Evolutionary conservation across 257 asterid genomes (phyloP).

Genomic region (Euphrasia confusa): DNA sequence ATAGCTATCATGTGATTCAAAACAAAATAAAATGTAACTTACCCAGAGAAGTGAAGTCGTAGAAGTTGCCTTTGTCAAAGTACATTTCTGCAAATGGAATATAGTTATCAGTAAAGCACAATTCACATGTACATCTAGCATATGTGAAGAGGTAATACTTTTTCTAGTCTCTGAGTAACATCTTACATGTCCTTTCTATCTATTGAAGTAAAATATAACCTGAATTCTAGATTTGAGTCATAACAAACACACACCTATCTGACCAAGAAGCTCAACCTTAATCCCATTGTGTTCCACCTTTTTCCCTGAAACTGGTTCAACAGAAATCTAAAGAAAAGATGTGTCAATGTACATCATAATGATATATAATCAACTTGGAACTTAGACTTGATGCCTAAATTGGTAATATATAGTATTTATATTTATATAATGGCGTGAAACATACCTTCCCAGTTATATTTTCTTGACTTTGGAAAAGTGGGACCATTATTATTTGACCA

Average conservation of each 20-base stretch:
- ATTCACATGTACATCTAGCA: not conserved
- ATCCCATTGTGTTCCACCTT: slow-evolving; percentile 98
- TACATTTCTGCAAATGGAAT: slow-evolving; percentile 53
- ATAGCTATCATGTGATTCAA: not conserved
- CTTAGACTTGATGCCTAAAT: slow-evolving; percentile 5
- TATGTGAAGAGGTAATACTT: too few species aligned
- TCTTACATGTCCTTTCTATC: not conserved
- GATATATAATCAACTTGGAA: not conserved
- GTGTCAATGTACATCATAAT: slow-evolving; percentile 8
- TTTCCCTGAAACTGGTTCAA: slow-evolving; percentile 92
- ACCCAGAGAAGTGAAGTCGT: slow-evolving; percentile 92
- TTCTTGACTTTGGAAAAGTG: slow-evolving; percentile 60
- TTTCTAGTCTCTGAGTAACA: slow-evolving; percentile 11
- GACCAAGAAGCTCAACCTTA: slow-evolving; percentile 99
- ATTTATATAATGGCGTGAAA: not conserved
- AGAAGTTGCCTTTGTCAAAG: slow-evolving; percentile 84
- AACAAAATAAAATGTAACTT: slow-evolving; percentile 25
- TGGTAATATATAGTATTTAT: not conserved
- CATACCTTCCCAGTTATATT: slow-evolving; percentile 51
- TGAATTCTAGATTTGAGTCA: slow-evolving; percentile 13
- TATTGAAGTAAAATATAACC: slow-evolving; percentile 8
- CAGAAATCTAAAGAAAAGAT: slow-evolving; percentile 46
- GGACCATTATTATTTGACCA: slow-evolving; percentile 50
- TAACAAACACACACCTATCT: slow-evolving; percentile 69
- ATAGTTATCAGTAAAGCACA: not conserved